Base-by-base conservation (phyloP, 1,284 basidiomycete species). In the Leccinum griseonigrum region DNA sequence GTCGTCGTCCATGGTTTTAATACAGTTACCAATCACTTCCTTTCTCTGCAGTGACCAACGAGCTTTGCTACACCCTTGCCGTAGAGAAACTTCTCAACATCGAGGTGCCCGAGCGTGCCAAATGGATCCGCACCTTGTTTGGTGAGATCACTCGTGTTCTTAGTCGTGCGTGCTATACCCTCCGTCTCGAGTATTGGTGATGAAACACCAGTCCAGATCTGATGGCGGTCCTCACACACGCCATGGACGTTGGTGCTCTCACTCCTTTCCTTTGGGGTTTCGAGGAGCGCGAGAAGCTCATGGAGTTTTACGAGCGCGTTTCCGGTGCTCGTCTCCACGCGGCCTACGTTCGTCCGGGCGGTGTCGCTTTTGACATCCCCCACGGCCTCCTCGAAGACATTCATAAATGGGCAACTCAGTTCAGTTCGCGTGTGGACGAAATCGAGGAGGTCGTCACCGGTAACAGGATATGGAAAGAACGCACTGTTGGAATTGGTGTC, bases 251-350 rank as follows among this genome's bases (percentile, higher is more conserved):
- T 65, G 97, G 97, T 75, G 97, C 95, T 65, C 84, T 99, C 7
- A 99, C 97, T 1, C 97, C 97, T 54, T 99, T 98, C 90, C 83
- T 99, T 46, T 99, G 96, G 96, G 97, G 96, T 72, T 98, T 99
- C 83, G 97, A 99, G 79, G 97, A 99, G 79, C 95, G 97, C 67
- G 97, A 99, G 80, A 98, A 99, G 83, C 88, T 99, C 67, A 98
- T 98, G 97, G 97, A 99, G 77, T 99, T 99, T 79, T 98, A 99
- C 78, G 97, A 99, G 79, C 94, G 97, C 62, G 96, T 99, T 38
- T 98, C 96, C 10, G 97, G 97, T 69, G 97, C 97, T 2, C 95
- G 97, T 64, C 84, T 99, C 72, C 97, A 99, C 75, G 90, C 95
- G 7, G 97, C 97, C n/a, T 99, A 98, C 76, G 90, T 99, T 55